Conservation (phyloP, 2,329 filamentous ascomycete genomes). For the Herpotrichia juniperi region DNA sequence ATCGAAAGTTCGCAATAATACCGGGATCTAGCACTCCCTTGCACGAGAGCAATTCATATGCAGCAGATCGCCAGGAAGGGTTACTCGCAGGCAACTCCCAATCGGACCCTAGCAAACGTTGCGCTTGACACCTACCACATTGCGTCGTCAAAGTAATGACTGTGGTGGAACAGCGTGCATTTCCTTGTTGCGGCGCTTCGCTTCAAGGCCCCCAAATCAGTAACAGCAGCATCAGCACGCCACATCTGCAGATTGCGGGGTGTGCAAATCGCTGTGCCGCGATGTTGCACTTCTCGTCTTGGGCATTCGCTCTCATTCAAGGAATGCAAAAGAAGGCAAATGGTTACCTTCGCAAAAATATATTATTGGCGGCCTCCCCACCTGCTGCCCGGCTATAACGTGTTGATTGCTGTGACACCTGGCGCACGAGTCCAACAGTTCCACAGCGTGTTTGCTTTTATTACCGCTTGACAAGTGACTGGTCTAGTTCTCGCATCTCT, state of each 20-base stretch:
- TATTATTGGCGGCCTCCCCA: constrained; percentile 1
- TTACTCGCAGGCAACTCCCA: background rate
- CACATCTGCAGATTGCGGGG: constrained; percentile 5
- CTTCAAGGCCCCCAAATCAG: constrained; percentile 1
- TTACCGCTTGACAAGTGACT: background rate
- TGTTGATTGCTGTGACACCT: constrained; percentile 1
- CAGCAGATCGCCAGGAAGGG: constrained; percentile 2
- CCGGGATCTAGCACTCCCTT: too few relatives aligned
- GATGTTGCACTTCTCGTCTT: constrained; percentile 6
- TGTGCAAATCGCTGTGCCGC: constrained; percentile 6
- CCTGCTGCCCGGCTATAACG: background rate
- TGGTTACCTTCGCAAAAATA: background rate
- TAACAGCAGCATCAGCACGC: background rate
- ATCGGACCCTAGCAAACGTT: background rate
- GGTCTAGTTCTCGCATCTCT: background rate
- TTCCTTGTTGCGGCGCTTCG: constrained; percentile 7
- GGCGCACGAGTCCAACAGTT: background rate
- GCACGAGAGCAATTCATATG: too few relatives aligned
- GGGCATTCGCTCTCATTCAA: background rate
- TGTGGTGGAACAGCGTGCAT: constrained; percentile 2
- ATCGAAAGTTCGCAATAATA: too few relatives aligned
- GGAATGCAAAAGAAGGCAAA: background rate
- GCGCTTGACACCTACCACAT: background rate
- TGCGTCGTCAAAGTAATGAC: background rate
- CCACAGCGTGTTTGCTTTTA: constrained; percentile 4